phyloP scores from a whole-genome alignment of 305 asterid species.

The Fraxinus paxiana region DNA sequence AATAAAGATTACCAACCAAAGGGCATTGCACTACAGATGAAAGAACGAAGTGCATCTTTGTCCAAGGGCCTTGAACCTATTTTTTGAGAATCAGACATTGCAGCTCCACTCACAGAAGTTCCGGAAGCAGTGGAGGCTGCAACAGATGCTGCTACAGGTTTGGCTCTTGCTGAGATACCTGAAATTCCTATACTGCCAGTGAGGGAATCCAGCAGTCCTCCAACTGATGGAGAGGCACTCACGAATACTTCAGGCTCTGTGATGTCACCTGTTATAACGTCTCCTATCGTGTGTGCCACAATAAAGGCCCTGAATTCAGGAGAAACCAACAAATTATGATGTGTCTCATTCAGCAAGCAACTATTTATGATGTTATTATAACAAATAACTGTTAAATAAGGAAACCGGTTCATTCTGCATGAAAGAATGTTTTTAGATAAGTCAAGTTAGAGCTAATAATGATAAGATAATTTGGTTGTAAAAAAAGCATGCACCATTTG shows the following conservation, averaged over 20 bases:
- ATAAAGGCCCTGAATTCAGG: conserved; percentile 57
- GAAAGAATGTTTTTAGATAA: conserved; percentile 4
- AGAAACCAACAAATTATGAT: not conserved
- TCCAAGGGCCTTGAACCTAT: conserved; percentile 79
- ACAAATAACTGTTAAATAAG: conserved; percentile 14
- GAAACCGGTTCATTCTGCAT: conserved; percentile 22
- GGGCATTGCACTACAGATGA: conserved; percentile 83
- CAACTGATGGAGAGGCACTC: conserved; percentile 76
- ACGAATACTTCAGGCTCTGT: conserved; percentile 88
- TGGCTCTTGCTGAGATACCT: conserved; percentile 73
- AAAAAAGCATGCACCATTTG: not conserved
- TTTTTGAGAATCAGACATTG: conserved; percentile 63
- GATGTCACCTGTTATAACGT: conserved; percentile 66
- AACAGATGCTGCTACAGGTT: conserved; percentile 77
- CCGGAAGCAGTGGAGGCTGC: conserved; percentile 75
- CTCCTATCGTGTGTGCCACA: conserved; percentile 81
- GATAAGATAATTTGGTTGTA: not conserved
- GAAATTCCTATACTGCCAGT: conserved; percentile 93
- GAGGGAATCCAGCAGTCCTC: conserved; percentile 91
- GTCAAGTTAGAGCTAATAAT: conserved; percentile 7
- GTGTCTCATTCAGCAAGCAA: not conserved
- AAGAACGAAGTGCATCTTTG: conserved; percentile 80
- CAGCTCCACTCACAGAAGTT: conserved; percentile 60
- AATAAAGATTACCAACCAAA: conserved; percentile 68
- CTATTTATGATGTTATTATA: conserved; percentile 19